These are phyloP conservation scores for Miscanthus lutarioriparius DNA, from an alignment of 176 grass and related monocot genomes.

Conservation along the genomic window DNA sequence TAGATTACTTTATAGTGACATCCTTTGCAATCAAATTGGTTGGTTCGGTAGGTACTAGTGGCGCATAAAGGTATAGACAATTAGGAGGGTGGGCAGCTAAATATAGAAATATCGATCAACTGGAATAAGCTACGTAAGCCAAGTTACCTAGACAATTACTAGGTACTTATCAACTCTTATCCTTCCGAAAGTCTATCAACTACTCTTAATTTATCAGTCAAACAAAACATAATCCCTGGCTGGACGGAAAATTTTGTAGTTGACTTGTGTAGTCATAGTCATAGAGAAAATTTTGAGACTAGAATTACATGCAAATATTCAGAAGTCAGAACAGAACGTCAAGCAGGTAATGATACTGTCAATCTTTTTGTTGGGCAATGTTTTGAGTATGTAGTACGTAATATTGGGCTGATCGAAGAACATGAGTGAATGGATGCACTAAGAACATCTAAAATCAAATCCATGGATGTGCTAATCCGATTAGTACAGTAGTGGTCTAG, in stretches of 20 bases:
- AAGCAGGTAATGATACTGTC: not conserved
- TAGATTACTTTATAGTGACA: slow-evolving; percentile 1
- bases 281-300: not conserved
- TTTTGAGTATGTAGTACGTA: not conserved
- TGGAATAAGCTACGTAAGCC: slow-evolving; percentile 3
- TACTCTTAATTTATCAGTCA: not conserved
- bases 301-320: not conserved
- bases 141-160: slow-evolving; percentile 8
- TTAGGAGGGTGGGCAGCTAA: slow-evolving; percentile 35
- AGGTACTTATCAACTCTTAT: not conserved
- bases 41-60: slow-evolving; percentile 43
- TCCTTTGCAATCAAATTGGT: slow-evolving; percentile 31
- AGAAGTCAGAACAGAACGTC: not conserved
- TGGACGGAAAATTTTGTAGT: not conserved
- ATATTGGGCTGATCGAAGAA: not conserved
- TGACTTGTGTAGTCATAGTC: not conserved
- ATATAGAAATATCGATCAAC: slow-evolving; percentile 22
- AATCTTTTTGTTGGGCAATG: not conserved
- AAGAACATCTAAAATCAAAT: not conserved
- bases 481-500: not conserved
- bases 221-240: not conserved
- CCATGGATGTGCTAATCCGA: not conserved
- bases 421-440: not conserved
- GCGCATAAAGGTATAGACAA: not conserved
- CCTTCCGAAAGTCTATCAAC: slow-evolving; percentile 1